Conservation (phyloP, 306 rosid species). For the Abrus pulchellus region DNA sequence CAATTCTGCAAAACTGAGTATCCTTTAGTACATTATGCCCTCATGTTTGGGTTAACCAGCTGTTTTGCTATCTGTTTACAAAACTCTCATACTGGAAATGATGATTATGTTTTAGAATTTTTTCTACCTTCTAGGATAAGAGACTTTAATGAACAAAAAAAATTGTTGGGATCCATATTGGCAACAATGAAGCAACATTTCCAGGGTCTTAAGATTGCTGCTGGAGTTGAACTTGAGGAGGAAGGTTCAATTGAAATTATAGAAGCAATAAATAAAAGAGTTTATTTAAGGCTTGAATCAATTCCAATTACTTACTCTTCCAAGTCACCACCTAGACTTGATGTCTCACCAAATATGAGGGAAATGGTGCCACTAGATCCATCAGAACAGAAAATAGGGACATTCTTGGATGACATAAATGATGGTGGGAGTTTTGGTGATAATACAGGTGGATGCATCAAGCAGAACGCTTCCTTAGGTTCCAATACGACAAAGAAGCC, state of each 20-base stretch:
- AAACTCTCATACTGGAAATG: conserved; percentile 77
- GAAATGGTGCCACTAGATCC: conserved; percentile 54
- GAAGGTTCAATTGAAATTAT: conserved; percentile 66
- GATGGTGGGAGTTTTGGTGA: conserved; percentile 51
- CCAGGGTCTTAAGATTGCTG: conserved; percentile 80
- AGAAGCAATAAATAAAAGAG: conserved; percentile 59
- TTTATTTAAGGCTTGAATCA: conserved; percentile 61
- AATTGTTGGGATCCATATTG: conserved; percentile 72
- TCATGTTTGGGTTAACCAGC: conserved; percentile 78
- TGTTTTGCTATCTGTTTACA: conserved; percentile 81
- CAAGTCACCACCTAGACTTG: conserved; percentile 55
- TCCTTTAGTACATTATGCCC: conserved; percentile 88
- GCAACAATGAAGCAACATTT: conserved; percentile 79
- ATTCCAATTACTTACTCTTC: conserved; percentile 50
- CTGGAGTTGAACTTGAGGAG: conserved; percentile 69
- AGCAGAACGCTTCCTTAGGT: conserved; percentile 54
- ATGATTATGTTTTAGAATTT: conserved; percentile 82
- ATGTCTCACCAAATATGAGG: conserved; percentile 48
- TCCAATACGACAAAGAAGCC: conserved; percentile 62
- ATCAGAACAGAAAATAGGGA: conserved; percentile 43
- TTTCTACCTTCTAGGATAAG: conserved; percentile 73
- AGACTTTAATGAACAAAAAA: conserved; percentile 59
- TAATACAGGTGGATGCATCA: conserved; percentile 47
- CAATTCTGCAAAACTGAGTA: conserved; percentile 84
- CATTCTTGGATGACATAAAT: conserved; percentile 42